Conservation (phyloP, 805 yeast species). For the Komagataella kurtzmanii region DNA sequence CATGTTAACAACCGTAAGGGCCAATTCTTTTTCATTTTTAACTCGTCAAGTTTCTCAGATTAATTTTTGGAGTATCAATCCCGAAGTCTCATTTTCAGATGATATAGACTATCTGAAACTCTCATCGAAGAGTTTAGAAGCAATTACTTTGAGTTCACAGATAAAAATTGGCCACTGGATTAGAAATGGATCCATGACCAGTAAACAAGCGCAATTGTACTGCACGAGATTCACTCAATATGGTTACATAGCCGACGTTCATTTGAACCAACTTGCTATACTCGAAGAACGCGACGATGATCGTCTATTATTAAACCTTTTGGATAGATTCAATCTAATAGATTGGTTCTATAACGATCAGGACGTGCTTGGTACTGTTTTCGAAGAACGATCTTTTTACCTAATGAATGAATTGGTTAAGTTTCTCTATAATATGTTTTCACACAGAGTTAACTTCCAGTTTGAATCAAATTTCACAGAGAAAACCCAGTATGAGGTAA, state of each 20-base stretch:
- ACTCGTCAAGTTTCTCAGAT: conserved; percentile 5
- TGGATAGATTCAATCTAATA: conserved; percentile 45
- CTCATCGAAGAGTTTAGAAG: conserved; percentile 30
- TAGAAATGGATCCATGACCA: conserved; percentile 48
- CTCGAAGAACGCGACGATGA: conserved; percentile 22
- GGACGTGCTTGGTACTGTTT: conserved; percentile 21
- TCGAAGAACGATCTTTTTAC: conserved; percentile 32
- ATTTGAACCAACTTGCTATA: conserved; percentile 29
- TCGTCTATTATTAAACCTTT: conserved; percentile 21
- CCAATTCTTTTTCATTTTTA: conserved; percentile 12
- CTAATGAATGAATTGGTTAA: conserved; percentile 28
- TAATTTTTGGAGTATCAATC: conserved; percentile 1
- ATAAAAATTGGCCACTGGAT: conserved; percentile 59
- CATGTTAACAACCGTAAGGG: conserved; percentile 20
- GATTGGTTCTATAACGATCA: conserved; percentile 31
- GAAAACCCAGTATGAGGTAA: conserved; percentile 14
- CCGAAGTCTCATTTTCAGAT: conserved; percentile 5
- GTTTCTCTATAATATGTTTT: conserved; percentile 30
- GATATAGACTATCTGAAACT: not conserved
- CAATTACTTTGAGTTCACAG: conserved; percentile 49
- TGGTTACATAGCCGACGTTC: conserved; percentile 28
- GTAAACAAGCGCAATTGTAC: conserved; percentile 37
- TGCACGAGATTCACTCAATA: conserved; percentile 26
- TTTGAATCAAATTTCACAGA: conserved; percentile 12
- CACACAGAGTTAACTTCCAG: conserved; percentile 19